phyloP scores from a whole-genome alignment of 768 basidiomycete genomes.

The Epithele typhae region DNA sequence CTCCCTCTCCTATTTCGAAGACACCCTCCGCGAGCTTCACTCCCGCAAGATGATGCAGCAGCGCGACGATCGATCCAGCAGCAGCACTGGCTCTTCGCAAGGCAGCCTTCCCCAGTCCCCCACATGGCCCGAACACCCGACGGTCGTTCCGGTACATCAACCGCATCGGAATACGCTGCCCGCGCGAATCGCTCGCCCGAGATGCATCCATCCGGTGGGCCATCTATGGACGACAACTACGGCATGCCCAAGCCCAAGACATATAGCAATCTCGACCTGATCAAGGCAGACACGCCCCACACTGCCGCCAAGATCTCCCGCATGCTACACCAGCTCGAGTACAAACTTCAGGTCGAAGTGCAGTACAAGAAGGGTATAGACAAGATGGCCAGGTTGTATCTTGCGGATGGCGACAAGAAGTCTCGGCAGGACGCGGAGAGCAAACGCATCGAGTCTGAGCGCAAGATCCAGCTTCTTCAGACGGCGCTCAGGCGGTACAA shows the following conservation, averaged over 20 bases:
- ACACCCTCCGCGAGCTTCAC: slow-evolving; percentile 78
- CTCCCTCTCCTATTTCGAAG: slow-evolving; percentile 83
- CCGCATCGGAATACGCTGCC: slow-evolving; percentile 13
- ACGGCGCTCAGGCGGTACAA: slow-evolving; percentile 94
- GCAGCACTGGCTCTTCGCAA: slow-evolving; percentile 27
- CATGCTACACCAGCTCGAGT: slow-evolving; percentile 98
- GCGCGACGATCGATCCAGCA: slow-evolving; percentile 49
- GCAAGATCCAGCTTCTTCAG: slow-evolving; percentile 91
- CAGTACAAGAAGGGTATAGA: slow-evolving; percentile 98
- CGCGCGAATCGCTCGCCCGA: slow-evolving; percentile 21
- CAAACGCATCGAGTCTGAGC: slow-evolving; percentile 92
- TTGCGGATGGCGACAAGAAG: slow-evolving; percentile 96
- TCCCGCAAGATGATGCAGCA: slow-evolving; percentile 61
- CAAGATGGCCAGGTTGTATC: slow-evolving; percentile 97
- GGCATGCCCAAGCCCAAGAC: slow-evolving; percentile 52
- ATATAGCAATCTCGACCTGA: slow-evolving; percentile 86
- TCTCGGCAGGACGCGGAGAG: slow-evolving; percentile 89
- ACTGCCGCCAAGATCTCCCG: slow-evolving; percentile 94
- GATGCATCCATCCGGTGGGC: slow-evolving; percentile 23
- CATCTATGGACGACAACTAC: slow-evolving; percentile 28
- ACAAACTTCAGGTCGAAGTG: slow-evolving; percentile 97
- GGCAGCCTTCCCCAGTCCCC: slow-evolving; percentile 18
- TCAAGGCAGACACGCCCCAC: slow-evolving; percentile 96
- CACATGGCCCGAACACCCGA: slow-evolving; percentile 11
- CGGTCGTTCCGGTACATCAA: slow-evolving; percentile 15